Evolutionary conservation across 2,329 filamentous ascomycete genomes (phyloP), one percentile per base, ranked within the genome.

Genomic region (Periglandula ipomoeae): DNA sequence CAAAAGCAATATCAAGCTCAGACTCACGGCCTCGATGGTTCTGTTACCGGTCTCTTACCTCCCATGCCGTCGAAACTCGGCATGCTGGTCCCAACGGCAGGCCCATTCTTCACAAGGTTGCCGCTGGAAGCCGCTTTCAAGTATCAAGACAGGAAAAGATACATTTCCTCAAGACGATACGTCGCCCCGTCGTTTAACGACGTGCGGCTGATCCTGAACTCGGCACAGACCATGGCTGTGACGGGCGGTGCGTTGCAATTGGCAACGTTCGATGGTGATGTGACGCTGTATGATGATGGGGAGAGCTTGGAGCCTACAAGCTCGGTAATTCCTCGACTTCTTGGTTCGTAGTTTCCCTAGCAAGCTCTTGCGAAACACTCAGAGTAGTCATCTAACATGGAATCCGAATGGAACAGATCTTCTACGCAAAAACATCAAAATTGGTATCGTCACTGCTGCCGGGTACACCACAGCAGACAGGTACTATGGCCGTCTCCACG

Each of bases 171-270:
- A 2, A 79, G 93, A 22, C 84, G 93, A 52, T 97, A 96, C 63
- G 93, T 98, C 2, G 87, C 91, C 1, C 93, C 93, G 0, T 95
- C 88, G 1, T 98, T 98, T 76, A 98, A 98, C 69, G 93, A 98
- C 63, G 82, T 98, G 51, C 83, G 93, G 2, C 75, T 96, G 22
- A 85, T 95, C 46, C 79, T 98, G 57, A 98, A 98, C 69, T 93
- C 93, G 35, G 90, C 93, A 17, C 93, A 98, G 68, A 76, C 91
- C 52, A 89, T 96, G 83, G 89, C 88, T 35, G 79, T 97, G n/a
- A 85, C 89, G 15, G 81, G 80, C 22, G 84, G 85, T 20, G 77
- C 81, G 4, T 75, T 96, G 8, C 82, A 93, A 57, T 77, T 98
- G 4, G 84, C 95, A 47, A 98, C 93, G 0, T 98, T 98, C 63